A percentile compares a stretch with the other conserved stretches of the same genome.
Conservation (phyloP, 495 filamentous ascomycete genomes). For the Trypethelium eluteriae region DNA sequence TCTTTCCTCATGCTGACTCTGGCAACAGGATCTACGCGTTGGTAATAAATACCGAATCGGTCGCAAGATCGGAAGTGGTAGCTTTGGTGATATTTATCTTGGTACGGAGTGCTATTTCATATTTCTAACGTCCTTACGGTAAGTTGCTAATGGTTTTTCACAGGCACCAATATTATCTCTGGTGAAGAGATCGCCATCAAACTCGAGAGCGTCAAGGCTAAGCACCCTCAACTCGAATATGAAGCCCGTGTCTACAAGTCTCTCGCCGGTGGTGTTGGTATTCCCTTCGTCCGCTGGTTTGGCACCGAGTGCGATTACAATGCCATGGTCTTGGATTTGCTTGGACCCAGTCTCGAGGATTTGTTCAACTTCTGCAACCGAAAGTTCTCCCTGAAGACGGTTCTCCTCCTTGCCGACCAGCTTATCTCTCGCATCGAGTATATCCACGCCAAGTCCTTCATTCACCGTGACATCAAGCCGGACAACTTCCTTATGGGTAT, state of each 20-base stretch:
- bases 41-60: slow-evolving; percentile 99
- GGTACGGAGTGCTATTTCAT: slow-evolving; percentile 43
- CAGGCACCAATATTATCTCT: slow-evolving; percentile 98
- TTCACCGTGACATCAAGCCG: slow-evolving; percentile 99
- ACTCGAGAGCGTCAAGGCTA: slow-evolving; percentile 98
- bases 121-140: neutral
- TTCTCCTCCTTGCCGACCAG: slow-evolving; percentile 93
- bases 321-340: slow-evolving; percentile 98
- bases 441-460: slow-evolving; percentile 99
- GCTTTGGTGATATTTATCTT: slow-evolving; percentile 98
- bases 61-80: slow-evolving; percentile 97
- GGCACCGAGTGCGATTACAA: slow-evolving; percentile 99
- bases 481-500: slow-evolving; percentile 99
- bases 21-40: slow-evolving; percentile 86
- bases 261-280: slow-evolving; percentile 94
- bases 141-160: slow-evolving; percentile 19
- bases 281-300: slow-evolving; percentile 99
- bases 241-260: slow-evolving; percentile 99
- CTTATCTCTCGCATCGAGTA: slow-evolving; percentile 99
- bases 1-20: neutral
- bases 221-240: slow-evolving; percentile 99
- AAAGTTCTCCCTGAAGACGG: slow-evolving; percentile 99
- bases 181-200: slow-evolving; percentile 99
- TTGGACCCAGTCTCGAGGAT: slow-evolving; percentile 95
- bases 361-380: slow-evolving; percentile 99